These are phyloP conservation scores for Exophiala sideris DNA, from an alignment of 2,329 filamentous ascomycete genomes.

Conservation along the genomic window DNA sequence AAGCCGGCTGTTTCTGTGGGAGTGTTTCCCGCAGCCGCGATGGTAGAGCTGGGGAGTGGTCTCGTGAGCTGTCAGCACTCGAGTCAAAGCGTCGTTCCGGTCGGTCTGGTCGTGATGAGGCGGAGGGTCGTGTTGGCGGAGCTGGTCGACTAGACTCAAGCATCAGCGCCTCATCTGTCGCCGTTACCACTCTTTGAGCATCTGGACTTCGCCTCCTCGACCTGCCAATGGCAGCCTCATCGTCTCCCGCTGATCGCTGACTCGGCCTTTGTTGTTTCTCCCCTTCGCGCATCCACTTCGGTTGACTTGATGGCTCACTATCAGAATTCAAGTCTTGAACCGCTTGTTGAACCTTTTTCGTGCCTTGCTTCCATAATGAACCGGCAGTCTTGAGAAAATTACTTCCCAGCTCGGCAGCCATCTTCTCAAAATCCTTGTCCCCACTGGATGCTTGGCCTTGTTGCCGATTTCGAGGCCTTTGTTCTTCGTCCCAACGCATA, in stretches of 20 bases:
- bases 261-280: conserved; percentile 29
- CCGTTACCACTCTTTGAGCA: conserved; percentile 18
- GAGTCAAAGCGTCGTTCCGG: conserved; percentile 19
- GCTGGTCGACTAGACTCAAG: conserved; percentile 64
- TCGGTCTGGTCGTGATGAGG: conserved; percentile 20
- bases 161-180: conserved; percentile 63
- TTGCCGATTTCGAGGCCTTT: conserved; percentile 26
- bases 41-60: conserved; percentile 51
- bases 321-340: conserved; percentile 76
- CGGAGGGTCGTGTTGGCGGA: conserved; percentile 40
- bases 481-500: conserved; percentile 15
- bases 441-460: conserved; percentile 39
- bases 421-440: conserved; percentile 73
- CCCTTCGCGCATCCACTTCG: conserved; percentile 90
- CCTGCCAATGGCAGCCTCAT: conserved; percentile 12
- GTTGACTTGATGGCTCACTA: conserved; percentile 71
- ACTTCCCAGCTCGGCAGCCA: conserved; percentile 76
- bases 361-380: conserved; percentile 88
- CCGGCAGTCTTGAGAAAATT: conserved; percentile 91
- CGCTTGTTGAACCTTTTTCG: conserved; percentile 88
- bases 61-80: conserved; percentile 33
- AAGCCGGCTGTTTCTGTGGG: conserved; percentile 43
- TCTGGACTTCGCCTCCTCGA: conserved; percentile 20
- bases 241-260: conserved; percentile 19
- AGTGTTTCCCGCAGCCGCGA: conserved; percentile 40